These are phyloP conservation scores for Filobasidium uniguttulatum DNA, from an alignment of 1,284 basidiomycete species.

Conservation along the genomic window DNA sequence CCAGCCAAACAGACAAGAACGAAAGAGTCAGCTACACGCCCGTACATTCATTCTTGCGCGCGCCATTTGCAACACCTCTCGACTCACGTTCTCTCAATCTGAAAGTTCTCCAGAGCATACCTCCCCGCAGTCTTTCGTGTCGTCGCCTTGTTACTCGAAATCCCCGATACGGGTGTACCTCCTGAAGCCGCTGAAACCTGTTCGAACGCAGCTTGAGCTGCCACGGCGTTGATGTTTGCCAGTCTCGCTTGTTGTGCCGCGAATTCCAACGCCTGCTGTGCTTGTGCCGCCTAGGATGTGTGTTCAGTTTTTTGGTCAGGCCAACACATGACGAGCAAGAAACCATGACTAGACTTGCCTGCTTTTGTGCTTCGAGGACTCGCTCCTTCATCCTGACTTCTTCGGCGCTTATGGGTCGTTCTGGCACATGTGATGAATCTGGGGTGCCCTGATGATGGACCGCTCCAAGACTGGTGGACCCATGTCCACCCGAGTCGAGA, in stretches of 20 bases:
- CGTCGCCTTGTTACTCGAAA: neutral
- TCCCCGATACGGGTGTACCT: neutral
- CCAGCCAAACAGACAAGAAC: no score
- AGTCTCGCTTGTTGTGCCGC: constrained; percentile 37
- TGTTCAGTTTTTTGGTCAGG: neutral
- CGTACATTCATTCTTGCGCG: no score
- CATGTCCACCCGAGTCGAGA: constrained; percentile 6
- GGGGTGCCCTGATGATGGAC: no score
- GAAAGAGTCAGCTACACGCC: neutral
- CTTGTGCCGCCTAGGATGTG: constrained; percentile 27
- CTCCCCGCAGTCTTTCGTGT: constrained; percentile 40
- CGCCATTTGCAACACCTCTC: neutral
- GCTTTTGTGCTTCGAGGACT: constrained; percentile 34
- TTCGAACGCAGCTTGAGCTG: constrained; percentile 33
- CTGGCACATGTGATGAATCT: neutral
- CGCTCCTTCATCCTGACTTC: constrained; percentile 34
- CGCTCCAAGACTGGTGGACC: no score
- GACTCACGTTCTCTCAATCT: constrained; percentile 40
- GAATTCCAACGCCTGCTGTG: constrained; percentile 34
- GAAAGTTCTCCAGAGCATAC: constrained; percentile 41
- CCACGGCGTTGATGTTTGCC: constrained; percentile 36
- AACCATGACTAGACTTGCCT: constrained; percentile 20
- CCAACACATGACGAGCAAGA: neutral
- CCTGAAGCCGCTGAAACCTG: constrained; percentile 14
- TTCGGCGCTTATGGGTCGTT: constrained; percentile 21